Conservation (phyloP, 2,329 filamentous ascomycete species). For the Alternaria arbusti region DNA sequence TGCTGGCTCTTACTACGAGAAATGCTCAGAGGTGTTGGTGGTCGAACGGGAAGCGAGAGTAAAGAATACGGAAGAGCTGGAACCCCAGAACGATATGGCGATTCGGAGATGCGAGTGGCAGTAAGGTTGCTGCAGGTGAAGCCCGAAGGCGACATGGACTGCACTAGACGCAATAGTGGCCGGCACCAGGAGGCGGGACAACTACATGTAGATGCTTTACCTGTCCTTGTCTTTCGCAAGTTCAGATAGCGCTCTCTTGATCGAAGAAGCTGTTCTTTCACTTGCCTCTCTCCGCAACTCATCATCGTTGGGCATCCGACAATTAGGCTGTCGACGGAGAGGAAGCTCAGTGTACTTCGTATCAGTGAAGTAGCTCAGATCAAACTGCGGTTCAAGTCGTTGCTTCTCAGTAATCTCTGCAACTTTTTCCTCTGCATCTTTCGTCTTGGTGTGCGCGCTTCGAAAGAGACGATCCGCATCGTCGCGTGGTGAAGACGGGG, state of each 20-base stretch:
- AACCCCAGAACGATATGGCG: neutral
- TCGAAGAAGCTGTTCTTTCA: neutral
- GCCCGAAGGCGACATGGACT: neutral
- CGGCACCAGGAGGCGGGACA: neutral
- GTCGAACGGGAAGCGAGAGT: neutral
- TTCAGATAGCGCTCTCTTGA: no score
- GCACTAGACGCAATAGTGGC: neutral
- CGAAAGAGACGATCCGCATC: constrained; percentile 1
- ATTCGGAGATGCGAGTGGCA: neutral
- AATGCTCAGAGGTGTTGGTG: neutral
- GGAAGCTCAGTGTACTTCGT: neutral
- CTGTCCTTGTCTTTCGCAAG: no score
- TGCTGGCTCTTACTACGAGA: neutral
- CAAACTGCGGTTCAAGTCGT: constrained; percentile 1
- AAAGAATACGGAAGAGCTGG: neutral
- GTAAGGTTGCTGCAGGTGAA: neutral
- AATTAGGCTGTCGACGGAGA: neutral
- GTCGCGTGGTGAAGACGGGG: neutral
- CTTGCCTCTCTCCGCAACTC: neutral
- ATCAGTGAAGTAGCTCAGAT: neutral
- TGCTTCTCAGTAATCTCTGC: neutral
- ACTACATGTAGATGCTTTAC: neutral
- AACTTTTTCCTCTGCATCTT: neutral
- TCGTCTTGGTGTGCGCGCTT: neutral
- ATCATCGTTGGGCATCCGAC: neutral